A percentile compares a stretch with the other conserved stretches of the same genome.
Conservation (phyloP, 192 early-diverging fungal genomes). For the Coemansia sp. region DNA sequence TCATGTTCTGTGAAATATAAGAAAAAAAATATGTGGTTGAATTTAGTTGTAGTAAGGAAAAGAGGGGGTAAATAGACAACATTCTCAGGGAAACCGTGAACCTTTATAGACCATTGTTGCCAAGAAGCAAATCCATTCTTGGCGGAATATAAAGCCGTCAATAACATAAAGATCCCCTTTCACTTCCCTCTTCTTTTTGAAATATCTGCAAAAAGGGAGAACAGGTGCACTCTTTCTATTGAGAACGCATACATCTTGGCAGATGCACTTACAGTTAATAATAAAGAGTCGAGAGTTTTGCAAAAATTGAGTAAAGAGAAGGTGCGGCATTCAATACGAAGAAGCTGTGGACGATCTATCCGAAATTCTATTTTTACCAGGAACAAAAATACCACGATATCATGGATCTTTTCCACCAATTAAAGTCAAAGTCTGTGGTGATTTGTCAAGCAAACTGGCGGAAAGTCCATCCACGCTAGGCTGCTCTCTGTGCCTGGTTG, state of each 20-base stretch:
- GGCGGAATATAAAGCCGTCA: background rate
- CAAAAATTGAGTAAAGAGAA: background rate
- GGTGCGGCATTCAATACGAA: background rate
- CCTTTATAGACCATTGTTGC: constrained; percentile 1
- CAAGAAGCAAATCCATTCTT: constrained; percentile 6
- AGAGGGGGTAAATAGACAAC: background rate
- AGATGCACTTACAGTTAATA: background rate
- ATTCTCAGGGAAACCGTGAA: background rate
- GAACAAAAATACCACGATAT: too few relatives aligned
- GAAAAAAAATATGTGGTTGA: background rate
- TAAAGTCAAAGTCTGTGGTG: too few relatives aligned
- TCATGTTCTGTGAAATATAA: background rate
- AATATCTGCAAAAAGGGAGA: background rate
- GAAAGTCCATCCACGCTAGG: too few relatives aligned
- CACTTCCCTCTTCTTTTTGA: background rate
- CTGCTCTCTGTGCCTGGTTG: too few relatives aligned
- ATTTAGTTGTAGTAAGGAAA: background rate
- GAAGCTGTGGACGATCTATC: background rate
- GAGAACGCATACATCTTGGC: background rate
- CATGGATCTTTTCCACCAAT: too few relatives aligned
- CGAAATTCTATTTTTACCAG: background rate
- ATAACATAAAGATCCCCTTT: background rate
- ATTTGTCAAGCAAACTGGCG: too few relatives aligned
- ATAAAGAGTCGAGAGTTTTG: background rate
- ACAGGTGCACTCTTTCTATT: background rate